phyloP scores from a whole-genome alignment of 805 yeast species.

The Starmerella powellii region DNA sequence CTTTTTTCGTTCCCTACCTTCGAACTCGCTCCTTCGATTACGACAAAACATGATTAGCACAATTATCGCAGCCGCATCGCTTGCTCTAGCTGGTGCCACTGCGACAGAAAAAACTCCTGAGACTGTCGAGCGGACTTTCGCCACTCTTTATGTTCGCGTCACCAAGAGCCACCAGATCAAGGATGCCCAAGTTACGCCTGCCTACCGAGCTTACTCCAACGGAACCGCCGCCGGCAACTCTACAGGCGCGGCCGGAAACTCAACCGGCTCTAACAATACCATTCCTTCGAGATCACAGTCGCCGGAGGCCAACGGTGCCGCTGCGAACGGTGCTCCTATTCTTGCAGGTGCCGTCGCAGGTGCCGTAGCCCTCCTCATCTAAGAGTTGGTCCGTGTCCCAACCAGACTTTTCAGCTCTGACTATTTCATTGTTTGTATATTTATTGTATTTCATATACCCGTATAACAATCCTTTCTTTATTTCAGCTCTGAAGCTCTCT shows the following conservation, averaged over 20 bases:
- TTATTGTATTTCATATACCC: not conserved
- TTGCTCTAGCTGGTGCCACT: slow-evolving; percentile 2
- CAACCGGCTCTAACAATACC: not conserved
- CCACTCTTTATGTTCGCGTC: slow-evolving; percentile 8
- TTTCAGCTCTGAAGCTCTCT: too few species aligned
- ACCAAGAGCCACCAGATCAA: slow-evolving; percentile 3
- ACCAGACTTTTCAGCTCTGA: too few species aligned
- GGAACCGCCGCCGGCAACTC: not conserved
- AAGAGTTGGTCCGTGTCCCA: not conserved
- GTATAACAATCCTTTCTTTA: too few species aligned
- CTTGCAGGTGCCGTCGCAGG: slow-evolving; percentile 11
- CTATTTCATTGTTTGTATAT: not conserved
- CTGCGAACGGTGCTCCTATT: not conserved
- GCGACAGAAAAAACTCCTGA: not conserved
- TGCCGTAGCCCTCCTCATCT: slow-evolving; percentile 11
- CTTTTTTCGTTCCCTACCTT: not conserved
- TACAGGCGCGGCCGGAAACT: not conserved
- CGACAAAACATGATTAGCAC: slow-evolving; percentile 1
- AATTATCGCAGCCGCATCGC: slow-evolving; percentile 1
- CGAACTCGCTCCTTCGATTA: not conserved
- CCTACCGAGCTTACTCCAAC: not conserved
- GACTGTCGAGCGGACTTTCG: slow-evolving; percentile 6
- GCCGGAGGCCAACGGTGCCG: not conserved
- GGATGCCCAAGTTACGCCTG: not conserved
- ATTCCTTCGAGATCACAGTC: not conserved